A percentile compares a stretch with the other conserved stretches of the same genome.
These are phyloP conservation scores for Spencermartinsiella ligniputridi DNA, from an alignment of 1,139 yeast genomes.

Conservation along the genomic window DNA sequence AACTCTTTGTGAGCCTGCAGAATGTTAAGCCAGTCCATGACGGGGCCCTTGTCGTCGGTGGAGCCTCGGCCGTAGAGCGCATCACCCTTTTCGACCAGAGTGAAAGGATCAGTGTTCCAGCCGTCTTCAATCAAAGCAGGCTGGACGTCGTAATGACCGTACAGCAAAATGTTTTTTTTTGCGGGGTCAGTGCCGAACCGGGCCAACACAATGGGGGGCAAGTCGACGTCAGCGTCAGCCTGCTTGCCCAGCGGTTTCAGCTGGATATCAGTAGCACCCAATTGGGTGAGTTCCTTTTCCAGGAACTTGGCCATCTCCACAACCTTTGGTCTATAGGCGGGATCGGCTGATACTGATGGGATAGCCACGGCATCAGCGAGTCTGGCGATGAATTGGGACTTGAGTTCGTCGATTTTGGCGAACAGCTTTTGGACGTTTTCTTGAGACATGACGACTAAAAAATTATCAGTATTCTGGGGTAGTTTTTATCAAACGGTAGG, in stretches of 20 bases:
- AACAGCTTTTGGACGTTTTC: not conserved
- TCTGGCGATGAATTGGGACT: constrained; percentile 38
- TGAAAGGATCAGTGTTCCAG: constrained; percentile 91
- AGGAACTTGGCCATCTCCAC: constrained; percentile 80
- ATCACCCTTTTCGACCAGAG: constrained; percentile 56
- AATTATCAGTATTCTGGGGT: no score
- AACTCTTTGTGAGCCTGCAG: constrained; percentile 85
- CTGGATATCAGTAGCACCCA: constrained; percentile 81
- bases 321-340: constrained; percentile 78
- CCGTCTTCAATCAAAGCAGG: constrained; percentile 93
- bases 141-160: constrained; percentile 98
- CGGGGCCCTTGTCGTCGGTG: constrained; percentile 98
- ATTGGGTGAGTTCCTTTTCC: constrained; percentile 55
- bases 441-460: not conserved
- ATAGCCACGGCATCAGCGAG: constrained; percentile 81
- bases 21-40: constrained; percentile 92
- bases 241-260: constrained; percentile 80
- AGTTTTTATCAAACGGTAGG: no score
- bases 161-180: constrained; percentile 83
- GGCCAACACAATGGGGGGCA: constrained; percentile 92
- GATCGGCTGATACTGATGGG: constrained; percentile 93
- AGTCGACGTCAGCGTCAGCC: constrained; percentile 69
- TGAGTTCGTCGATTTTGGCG: constrained; percentile 28
- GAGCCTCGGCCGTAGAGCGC: constrained; percentile 88
- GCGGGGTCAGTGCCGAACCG: constrained; percentile 75